Conservation (phyloP, 306 rosid genomes). For the Luffa aegyptiaca region DNA sequence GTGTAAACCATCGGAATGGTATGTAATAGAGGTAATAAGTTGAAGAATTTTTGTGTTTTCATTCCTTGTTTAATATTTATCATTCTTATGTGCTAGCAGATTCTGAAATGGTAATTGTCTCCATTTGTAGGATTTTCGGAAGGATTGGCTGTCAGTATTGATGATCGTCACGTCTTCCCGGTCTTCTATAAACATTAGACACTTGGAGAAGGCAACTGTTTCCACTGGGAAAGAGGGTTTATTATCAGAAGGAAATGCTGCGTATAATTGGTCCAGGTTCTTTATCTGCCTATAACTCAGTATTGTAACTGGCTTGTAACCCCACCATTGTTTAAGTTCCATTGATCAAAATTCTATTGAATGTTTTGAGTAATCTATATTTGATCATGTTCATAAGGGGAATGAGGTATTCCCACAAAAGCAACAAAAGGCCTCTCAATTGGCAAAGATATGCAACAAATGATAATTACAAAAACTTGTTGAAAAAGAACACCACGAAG, state of each 20-base stretch:
- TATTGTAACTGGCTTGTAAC: neutral
- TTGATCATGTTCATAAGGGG: neutral
- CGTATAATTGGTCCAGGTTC: conserved; percentile 98
- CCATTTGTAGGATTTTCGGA: conserved; percentile 64
- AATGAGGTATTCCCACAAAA: too few species aligned
- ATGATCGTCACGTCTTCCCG: conserved; percentile 93
- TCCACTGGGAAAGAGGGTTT: conserved; percentile 97
- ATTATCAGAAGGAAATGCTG: conserved; percentile 88
- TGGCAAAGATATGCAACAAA: too few species aligned
- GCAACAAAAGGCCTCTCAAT: too few species aligned
- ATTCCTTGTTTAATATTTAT: neutral
- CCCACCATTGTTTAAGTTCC: neutral
- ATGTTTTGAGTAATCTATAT: neutral
- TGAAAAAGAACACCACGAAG: too few species aligned
- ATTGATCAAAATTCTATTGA: neutral
- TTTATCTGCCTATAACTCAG: neutral
- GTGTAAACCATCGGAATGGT: neutral
- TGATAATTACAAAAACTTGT: too few species aligned
- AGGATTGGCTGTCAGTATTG: conserved; percentile 84
- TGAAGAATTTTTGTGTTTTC: neutral
- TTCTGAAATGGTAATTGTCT: neutral
- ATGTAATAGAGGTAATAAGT: neutral
- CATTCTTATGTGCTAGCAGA: neutral
- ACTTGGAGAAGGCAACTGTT: conserved; percentile 97
- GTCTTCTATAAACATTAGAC: conserved; percentile 90